A percentile compares a stretch with the other conserved stretches of the same genome.
Conservation (phyloP, 2,329 filamentous ascomycete species). For the Colletotrichum orchidophilum region DNA sequence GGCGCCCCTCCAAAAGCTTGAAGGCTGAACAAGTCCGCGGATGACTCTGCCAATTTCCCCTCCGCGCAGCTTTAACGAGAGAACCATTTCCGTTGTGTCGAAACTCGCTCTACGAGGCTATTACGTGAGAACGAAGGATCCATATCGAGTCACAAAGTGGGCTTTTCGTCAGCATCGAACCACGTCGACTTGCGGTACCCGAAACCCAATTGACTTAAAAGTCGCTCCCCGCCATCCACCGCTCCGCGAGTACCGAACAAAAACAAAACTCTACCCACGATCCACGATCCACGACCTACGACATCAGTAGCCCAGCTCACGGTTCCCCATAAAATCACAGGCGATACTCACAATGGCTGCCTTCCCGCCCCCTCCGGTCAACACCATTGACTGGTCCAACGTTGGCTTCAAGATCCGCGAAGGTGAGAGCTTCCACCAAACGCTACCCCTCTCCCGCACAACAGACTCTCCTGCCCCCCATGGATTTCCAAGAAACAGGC, state of each 20-base stretch:
- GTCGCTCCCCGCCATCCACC: not conserved
- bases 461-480: not conserved
- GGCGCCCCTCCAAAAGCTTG: slow-evolving; percentile 24
- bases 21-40: not conserved
- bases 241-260: not conserved
- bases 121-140: slow-evolving; percentile 22
- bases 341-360: slow-evolving; percentile 51
- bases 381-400: slow-evolving; percentile 91
- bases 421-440: slow-evolving; percentile 59
- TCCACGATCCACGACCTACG: not conserved
- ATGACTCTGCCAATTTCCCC: slow-evolving; percentile 9
- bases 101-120: not conserved
- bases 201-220: not conserved
- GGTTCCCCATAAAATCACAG: not conserved
- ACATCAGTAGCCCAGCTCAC: too few relatives aligned
- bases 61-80: not conserved
- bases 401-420: slow-evolving; percentile 93
- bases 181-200: not conserved
- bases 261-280: not conserved
- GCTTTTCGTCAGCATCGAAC: not conserved
- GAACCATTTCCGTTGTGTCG: not conserved
- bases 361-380: slow-evolving; percentile 82
- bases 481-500: not conserved
- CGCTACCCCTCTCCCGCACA: not conserved
- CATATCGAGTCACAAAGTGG: not conserved